A percentile compares a stretch with the other conserved stretches of the same genome.
phyloP scores from a whole-genome alignment of 345 rosid genomes.

The Clausena lansium region DNA sequence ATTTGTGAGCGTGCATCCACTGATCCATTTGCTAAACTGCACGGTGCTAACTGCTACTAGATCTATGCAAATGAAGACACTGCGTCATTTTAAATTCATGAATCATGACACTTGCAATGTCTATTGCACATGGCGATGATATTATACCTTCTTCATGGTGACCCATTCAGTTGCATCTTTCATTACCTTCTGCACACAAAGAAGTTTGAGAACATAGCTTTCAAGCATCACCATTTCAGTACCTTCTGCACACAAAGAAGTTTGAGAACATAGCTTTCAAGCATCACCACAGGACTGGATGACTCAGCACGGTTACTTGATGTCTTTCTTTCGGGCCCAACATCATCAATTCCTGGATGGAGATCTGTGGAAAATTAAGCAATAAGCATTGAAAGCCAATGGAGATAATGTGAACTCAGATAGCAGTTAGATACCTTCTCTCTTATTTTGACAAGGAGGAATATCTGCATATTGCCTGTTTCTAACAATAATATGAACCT shows the following conservation, averaged over 20 bases:
- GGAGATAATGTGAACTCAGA: too few relatives aligned
- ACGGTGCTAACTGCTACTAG: not conserved
- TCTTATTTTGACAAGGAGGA: slow-evolving; percentile 12
- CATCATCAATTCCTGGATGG: slow-evolving; percentile 11
- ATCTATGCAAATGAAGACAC: not conserved
- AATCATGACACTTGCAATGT: not conserved
- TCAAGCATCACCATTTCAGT: too few relatives aligned
- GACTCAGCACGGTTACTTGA: slow-evolving; percentile 14
- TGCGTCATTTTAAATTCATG: not conserved
- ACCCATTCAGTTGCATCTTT: not conserved
- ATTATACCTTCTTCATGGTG: not conserved
- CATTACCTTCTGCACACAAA: too few relatives aligned
- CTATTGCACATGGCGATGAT: not conserved
- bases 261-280: slow-evolving; percentile 47
- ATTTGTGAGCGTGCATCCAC: not conserved
- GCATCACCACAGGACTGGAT: slow-evolving; percentile 41
- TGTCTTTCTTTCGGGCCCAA: slow-evolving; percentile 23
- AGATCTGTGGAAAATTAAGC: not conserved
- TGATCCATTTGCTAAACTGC: not conserved
- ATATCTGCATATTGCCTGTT: slow-evolving; percentile 24
- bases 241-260: slow-evolving; percentile 38
- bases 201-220: too few relatives aligned
- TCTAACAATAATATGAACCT: slow-evolving; percentile 25
- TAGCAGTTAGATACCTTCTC: slow-evolving; percentile 19
- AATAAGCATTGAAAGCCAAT: not conserved